Evolutionary conservation across 768 basidiomycete species (phyloP).

Genomic region (Chalciporus sphaerocephalus): DNA sequence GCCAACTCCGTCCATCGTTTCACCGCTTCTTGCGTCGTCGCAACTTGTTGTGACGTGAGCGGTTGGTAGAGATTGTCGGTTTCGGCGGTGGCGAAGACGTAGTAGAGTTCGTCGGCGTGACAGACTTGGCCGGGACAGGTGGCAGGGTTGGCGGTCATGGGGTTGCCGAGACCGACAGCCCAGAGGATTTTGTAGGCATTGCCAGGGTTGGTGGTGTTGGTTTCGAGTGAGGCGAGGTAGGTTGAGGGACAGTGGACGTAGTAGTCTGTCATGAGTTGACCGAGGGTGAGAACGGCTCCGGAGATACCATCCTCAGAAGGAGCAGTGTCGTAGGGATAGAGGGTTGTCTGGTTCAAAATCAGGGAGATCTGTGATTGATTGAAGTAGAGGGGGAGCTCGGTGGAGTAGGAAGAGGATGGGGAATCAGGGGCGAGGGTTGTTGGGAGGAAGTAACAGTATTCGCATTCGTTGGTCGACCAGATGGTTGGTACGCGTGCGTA

Average conservation of each 20-base stretch:
- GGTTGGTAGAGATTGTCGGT: slow-evolving; percentile 18
- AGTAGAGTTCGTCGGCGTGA: slow-evolving; percentile 21
- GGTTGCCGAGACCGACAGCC: slow-evolving; percentile 4
- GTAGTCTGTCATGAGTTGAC: slow-evolving; percentile 13
- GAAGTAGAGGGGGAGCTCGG: slow-evolving; percentile 2
- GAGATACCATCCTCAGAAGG: slow-evolving; percentile 6
- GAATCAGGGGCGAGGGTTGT: slow-evolving; percentile 11
- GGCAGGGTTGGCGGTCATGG: slow-evolving; percentile 11
- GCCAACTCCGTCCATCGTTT: slow-evolving; percentile 12
- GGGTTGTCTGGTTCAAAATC: slow-evolving; percentile 10
- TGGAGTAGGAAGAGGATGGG: slow-evolving; percentile 7
- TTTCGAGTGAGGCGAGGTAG: slow-evolving; percentile 11
- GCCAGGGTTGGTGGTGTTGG: slow-evolving; percentile 17
- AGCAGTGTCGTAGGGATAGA: slow-evolving; percentile 18
- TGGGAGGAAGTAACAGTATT: slow-evolving; percentile 18
- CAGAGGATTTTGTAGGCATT: slow-evolving; percentile 14
- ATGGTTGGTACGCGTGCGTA: slow-evolving; percentile 16
- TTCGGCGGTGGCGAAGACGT: slow-evolving; percentile 16
- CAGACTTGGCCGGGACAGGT: slow-evolving; percentile 16
- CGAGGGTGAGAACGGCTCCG: slow-evolving; percentile 11
- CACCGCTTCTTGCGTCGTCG: slow-evolving; percentile 4
- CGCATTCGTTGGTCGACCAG: slow-evolving; percentile 18
- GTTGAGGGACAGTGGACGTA: slow-evolving; percentile 9
- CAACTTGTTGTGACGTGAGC: slow-evolving; percentile 3
- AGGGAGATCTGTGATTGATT: slow-evolving; percentile 5